Evolutionary conservation across 148 eudicot species (phyloP).

Genomic region (Chenopodium album): DNA sequence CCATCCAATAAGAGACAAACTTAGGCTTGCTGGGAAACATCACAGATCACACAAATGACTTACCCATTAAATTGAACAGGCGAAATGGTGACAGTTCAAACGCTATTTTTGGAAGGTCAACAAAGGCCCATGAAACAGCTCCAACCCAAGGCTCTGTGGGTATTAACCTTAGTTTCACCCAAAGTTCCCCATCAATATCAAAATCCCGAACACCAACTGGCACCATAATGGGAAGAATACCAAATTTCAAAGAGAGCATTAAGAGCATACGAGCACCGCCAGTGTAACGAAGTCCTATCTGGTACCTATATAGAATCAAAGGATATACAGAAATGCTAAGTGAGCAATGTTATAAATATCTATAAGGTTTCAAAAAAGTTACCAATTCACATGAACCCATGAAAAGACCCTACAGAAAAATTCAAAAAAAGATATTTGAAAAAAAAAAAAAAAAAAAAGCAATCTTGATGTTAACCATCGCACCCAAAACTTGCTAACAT

Average conservation of each 20-base stretch:
- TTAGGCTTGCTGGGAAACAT: neutral
- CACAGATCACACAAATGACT: slow-evolving; percentile 4
- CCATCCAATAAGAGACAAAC: neutral
- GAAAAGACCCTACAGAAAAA: neutral
- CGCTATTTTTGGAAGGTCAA: slow-evolving; percentile 89
- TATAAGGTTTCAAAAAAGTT: neutral
- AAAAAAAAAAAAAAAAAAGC: neutral
- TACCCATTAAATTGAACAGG: slow-evolving; percentile 93
- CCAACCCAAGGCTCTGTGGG: slow-evolving; percentile 96
- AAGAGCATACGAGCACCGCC: slow-evolving; percentile 98
- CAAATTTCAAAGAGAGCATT: slow-evolving; percentile 74
- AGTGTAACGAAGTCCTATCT: slow-evolving; percentile 93
- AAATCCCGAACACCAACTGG: slow-evolving; percentile 93
- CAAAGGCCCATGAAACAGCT: slow-evolving; percentile 96
- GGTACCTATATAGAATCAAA: slow-evolving; percentile 59
- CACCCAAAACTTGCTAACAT: slow-evolving; percentile 1
- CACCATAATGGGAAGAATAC: slow-evolving; percentile 77
- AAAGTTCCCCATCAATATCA: slow-evolving; percentile 98
- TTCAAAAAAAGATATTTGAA: neutral
- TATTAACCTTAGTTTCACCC: slow-evolving; percentile 85
- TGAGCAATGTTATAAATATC: neutral
- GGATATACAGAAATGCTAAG: neutral
- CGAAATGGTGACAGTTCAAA: slow-evolving; percentile 90
- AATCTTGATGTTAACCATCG: neutral
- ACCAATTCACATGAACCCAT: neutral